Base-by-base conservation (phyloP, 371 early-diverging fungal species). In the Mortierella sp. region DNA sequence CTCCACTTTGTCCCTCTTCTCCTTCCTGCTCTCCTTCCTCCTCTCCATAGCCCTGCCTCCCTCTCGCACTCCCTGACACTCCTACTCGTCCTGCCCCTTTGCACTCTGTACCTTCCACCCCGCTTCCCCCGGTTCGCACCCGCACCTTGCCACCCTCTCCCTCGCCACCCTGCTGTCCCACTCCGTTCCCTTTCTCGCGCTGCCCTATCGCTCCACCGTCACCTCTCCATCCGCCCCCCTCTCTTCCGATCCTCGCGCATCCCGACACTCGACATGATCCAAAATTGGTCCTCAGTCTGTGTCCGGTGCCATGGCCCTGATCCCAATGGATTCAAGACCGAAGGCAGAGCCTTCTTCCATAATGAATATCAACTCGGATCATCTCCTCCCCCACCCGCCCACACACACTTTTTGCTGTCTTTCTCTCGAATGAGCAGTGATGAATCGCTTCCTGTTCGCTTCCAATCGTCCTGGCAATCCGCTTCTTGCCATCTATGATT, bases 291-390 rank as follows among this genome's bases (percentile, higher is more conserved):
- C 0, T 65, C 78, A 8, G 78, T 76, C 38, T 76, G 78, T n/a
- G 78, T 76, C 27, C 78, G 78, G 30, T 76, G 70, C 49, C 70
- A 70, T 28, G 78, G 78, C 16, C 70, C 78, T 12, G 78, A 76
- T 52, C 63, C 62, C 18, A 55, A 41, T 39, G 78, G 78, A 47
- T 41, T 57, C 49, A 76, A 76, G 60, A 70, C 78, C 21, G 70
- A 76, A 26, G 78, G 78, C 78, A 39, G 78, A 5, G 70, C 78
- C 56, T 76, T 76, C 56, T 76, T 76, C 52, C 78, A 76, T 42
- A 76, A 76, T 61, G 78, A 76, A 74, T 74, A 74, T 74, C 76
- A 64, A 68, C 61, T 31, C 57, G 50, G 59, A 45, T 68, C 57
- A 53, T 28, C 30, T 47, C 38, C 26, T 31, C 30, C 24, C 8